phyloP scores from a whole-genome alignment of 2,329 filamentous ascomycete genomes.

The Penicillium glabrum region DNA sequence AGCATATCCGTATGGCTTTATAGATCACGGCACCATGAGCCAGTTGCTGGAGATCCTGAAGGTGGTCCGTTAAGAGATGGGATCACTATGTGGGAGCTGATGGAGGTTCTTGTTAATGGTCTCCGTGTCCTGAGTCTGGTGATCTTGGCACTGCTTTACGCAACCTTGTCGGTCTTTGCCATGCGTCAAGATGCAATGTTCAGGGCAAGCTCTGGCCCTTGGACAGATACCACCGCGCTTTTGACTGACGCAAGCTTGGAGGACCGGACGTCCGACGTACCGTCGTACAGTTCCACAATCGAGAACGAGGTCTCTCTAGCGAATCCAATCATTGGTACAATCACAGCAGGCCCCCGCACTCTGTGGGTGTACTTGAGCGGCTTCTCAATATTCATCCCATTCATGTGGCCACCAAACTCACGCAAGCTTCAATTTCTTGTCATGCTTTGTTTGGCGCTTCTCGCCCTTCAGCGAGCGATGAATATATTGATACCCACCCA shows the following conservation, averaged over 20 bases:
- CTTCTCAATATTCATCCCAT: conserved; percentile 92
- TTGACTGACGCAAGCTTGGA: too few species aligned
- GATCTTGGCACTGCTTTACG: conserved; percentile 61
- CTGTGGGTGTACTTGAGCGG: too few species aligned
- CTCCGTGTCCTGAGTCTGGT: conserved; percentile 68
- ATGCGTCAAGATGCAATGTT: too few species aligned
- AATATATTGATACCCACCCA: conserved; percentile 84
- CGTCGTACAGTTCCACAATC: too few species aligned
- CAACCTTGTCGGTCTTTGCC: conserved; percentile 48
- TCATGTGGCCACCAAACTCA: conserved; percentile 89
- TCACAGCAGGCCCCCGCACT: conserved; percentile 18
- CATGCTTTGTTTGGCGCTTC: conserved; percentile 75
- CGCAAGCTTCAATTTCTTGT: conserved; percentile 74
- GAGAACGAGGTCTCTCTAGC: too few species aligned
- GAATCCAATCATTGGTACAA: conserved; percentile 5
- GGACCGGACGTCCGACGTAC: too few species aligned
- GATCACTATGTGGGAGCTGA: conserved; percentile 44
- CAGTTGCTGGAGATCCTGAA: conserved; percentile 50
- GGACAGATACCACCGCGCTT: too few species aligned
- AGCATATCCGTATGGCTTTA: conserved; percentile 68
- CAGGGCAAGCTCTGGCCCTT: too few species aligned
- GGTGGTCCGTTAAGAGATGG: conserved; percentile 42
- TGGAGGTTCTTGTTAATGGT: conserved; percentile 57
- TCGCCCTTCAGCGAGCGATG: conserved; percentile 76
- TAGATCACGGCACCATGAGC: conserved; percentile 65